Evolutionary conservation across 495 filamentous ascomycete species (phyloP).

Genomic region (Thozetella sp.): DNA sequence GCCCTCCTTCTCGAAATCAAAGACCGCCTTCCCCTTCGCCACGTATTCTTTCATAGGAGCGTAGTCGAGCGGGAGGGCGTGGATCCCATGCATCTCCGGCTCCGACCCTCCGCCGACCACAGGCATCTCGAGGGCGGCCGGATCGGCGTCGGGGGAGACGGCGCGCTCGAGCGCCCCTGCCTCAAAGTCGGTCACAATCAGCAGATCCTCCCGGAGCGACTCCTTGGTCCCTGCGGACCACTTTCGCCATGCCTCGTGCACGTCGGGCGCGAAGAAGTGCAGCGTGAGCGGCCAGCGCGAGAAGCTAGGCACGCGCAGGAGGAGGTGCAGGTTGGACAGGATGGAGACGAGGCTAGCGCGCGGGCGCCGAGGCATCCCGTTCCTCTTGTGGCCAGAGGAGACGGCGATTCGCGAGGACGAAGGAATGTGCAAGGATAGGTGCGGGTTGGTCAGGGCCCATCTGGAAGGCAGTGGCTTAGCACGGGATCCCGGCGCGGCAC

Average conservation of each 20-base stretch:
- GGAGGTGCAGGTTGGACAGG: slow-evolving; percentile 74
- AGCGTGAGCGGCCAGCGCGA: slow-evolving; percentile 77
- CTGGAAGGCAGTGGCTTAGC: slow-evolving; percentile 39
- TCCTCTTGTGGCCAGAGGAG: slow-evolving; percentile 32
- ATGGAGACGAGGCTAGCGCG: slow-evolving; percentile 60
- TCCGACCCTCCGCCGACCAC: slow-evolving; percentile 7
- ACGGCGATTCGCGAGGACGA: slow-evolving; percentile 52
- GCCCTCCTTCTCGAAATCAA: slow-evolving; percentile 59
- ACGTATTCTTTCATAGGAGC: slow-evolving; percentile 64
- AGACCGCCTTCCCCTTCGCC: slow-evolving; percentile 67
- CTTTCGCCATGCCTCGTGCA: slow-evolving; percentile 65
- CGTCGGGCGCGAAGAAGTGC: slow-evolving; percentile 77
- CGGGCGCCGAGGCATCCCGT: slow-evolving; percentile 51
- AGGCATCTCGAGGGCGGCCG: background rate
- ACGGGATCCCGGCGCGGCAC: background rate
- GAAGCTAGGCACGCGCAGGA: slow-evolving; percentile 80
- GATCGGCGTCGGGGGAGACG: background rate
- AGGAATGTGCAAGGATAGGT: slow-evolving; percentile 72
- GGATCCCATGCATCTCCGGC: slow-evolving; percentile 40
- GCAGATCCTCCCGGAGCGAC: slow-evolving; percentile 49
- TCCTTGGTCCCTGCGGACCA: slow-evolving; percentile 54
- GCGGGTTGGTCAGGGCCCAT: slow-evolving; percentile 91
- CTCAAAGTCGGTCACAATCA: slow-evolving; percentile 57
- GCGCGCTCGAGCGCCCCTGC: slow-evolving; percentile 1
- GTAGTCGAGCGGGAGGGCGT: slow-evolving; percentile 69